Base-by-base conservation (phyloP, 768 basidiomycete genomes). In the Leccinellum albellum region DNA sequence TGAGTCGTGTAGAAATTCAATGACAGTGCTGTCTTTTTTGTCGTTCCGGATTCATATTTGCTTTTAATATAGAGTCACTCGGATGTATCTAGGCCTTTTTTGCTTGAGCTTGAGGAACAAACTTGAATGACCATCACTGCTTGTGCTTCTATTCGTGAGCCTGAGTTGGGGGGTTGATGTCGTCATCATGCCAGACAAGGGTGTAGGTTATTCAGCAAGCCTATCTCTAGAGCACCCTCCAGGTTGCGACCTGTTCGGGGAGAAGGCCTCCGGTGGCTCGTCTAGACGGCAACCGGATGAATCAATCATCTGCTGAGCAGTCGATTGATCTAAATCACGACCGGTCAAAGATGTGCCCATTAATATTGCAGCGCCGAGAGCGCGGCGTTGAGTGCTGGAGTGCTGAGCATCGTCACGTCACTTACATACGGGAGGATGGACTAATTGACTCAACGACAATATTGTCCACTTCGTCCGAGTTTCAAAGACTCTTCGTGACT, bases 1-100 rank as follows among this genome's bases (percentile, higher is more conserved):
- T 66, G 48, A 65, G 14, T 28, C 7, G 15, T 45, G 35, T 54
- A 44, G n/a, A 48, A 7, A 29, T n/a, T 48, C 7, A 10, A 29
- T 26, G 17, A 29, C n/a, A 17, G 8, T 31, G 6, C 5, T 31
- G 6, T 23, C 21, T 32, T 53, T 49, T n/a, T 51, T 26, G 62
- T 51, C 42, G 1, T 26, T 35, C 15, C 35, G 21, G 4, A 26
- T 20, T 29, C 26, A 20, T 33, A 26, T 45, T 24, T 58, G 21
- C 40, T 29, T 24, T n/a, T 20, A 23, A 13, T 42, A 26, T 10
- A 35, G 42, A 2, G 17, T n/a, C n/a, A 15, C 2, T 29, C n/a
- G 15, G 20, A 13, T 23, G 12, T 52, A 26, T 31, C 29, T 14
- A 8, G 32, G 2, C 23, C 10, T 10, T 54, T 6, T 54, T n/a